These are phyloP conservation scores for Abrus precatorius DNA, from an alignment of 306 rosid genomes.

Conservation along the genomic window DNA sequence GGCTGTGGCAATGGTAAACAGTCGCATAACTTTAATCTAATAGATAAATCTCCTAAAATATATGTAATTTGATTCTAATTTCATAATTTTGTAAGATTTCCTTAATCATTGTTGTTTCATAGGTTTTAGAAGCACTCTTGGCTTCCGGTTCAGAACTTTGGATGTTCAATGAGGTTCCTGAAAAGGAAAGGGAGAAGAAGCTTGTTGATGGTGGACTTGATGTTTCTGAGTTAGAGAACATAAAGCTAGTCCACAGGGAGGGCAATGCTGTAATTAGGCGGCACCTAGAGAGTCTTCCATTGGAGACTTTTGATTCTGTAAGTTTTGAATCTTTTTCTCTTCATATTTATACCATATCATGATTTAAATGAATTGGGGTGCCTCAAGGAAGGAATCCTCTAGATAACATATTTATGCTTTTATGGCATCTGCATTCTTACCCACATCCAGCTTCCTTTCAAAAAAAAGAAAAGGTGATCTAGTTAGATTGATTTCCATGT, in stretches of 20 bases:
- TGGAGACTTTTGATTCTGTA: conserved; percentile 98
- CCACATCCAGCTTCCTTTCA: conserved; percentile 19
- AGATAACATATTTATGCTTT: conserved; percentile 36
- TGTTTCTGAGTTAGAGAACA: conserved; percentile 72
- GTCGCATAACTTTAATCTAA: background rate
- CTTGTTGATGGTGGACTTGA: conserved; percentile 94
- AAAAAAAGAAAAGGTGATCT: background rate
- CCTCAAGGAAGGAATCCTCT: conserved; percentile 38
- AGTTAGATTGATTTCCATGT: conserved; percentile 2
- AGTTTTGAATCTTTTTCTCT: conserved; percentile 49
- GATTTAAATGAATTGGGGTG: conserved; percentile 24
- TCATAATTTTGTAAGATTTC: conserved; percentile 32
- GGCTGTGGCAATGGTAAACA: conserved; percentile 14
- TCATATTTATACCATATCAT: conserved; percentile 25
- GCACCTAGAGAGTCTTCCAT: conserved; percentile 90
- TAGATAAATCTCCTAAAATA: background rate
- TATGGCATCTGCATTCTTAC: conserved; percentile 26
- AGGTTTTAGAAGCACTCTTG: conserved; percentile 95
- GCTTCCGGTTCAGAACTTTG: conserved; percentile 95
- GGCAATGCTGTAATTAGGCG: conserved; percentile 97
- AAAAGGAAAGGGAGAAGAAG: conserved; percentile 82
- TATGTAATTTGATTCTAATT: conserved; percentile 14
- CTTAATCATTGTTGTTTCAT: conserved; percentile 46
- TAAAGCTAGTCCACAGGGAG: conserved; percentile 88
- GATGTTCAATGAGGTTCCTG: conserved; percentile 98